A percentile compares a stretch with the other conserved stretches of the same genome.
These are phyloP conservation scores for Cladosporium sp. DNA, from an alignment of 2,329 filamentous ascomycete species.

Conservation along the genomic window DNA sequence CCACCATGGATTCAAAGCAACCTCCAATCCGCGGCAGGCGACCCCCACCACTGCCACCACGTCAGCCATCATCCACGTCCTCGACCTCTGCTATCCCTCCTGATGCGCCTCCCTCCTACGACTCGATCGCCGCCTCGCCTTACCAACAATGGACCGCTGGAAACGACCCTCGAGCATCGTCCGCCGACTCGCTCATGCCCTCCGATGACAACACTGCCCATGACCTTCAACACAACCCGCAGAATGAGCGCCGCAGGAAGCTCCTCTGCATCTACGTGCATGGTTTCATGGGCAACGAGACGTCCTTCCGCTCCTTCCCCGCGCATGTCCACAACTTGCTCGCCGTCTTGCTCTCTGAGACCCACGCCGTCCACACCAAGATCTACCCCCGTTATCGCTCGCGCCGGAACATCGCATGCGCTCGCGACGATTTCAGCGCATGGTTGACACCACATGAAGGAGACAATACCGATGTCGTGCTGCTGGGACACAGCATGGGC, in stretches of 20 bases:
- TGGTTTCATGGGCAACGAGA: conserved; percentile 86
- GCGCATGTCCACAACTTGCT: conserved; percentile 80
- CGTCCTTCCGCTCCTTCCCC: conserved; percentile 84
- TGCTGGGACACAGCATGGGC: conserved; percentile 89
- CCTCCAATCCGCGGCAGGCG: conserved; percentile 8
- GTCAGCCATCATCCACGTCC: conserved; percentile 7
- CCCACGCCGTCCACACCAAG: conserved; percentile 82
- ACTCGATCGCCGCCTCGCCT: conserved; percentile 6
- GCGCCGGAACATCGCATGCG: conserved; percentile 68
- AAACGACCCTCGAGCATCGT: conserved; percentile 47
- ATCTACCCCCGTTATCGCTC: conserved; percentile 80
- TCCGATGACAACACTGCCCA: conserved; percentile 34
- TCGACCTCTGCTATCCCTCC: not conserved
- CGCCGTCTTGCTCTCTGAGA: conserved; percentile 64
- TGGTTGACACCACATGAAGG: conserved; percentile 81
- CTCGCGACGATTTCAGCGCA: conserved; percentile 76
- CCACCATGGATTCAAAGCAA: conserved; percentile 14
- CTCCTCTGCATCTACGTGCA: conserved; percentile 83
- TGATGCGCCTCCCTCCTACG: conserved; percentile 20
- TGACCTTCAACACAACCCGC: conserved; percentile 27
- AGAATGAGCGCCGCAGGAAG: conserved; percentile 42
- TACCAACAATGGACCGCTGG: conserved; percentile 13
- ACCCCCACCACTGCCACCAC: conserved; percentile 19
- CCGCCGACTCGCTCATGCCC: conserved; percentile 48
- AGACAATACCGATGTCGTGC: conserved; percentile 71